phyloP scores from a whole-genome alignment of 2,329 filamentous ascomycete species.

The Byssoonygena ceratinophila region DNA sequence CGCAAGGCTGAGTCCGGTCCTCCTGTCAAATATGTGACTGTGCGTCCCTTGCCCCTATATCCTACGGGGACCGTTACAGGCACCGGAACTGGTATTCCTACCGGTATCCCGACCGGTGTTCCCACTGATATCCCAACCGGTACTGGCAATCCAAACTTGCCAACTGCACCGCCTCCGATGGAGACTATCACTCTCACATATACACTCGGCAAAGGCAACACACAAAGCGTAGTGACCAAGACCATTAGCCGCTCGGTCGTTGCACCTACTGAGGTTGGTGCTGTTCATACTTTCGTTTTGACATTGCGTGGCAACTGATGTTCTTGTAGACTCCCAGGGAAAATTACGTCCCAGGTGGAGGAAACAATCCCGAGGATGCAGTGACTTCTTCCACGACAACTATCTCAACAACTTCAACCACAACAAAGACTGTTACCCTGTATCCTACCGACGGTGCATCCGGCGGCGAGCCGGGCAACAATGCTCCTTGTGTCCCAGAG shows the following conservation, averaged over 20 bases:
- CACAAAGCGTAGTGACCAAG: slow-evolving; percentile 30
- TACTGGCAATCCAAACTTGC: background rate
- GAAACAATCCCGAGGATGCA: background rate
- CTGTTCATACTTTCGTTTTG: background rate
- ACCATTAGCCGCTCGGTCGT: slow-evolving; percentile 30
- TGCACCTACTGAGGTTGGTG: slow-evolving; percentile 8
- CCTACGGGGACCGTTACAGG: background rate
- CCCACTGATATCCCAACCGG: background rate
- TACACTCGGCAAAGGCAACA: slow-evolving; percentile 30
- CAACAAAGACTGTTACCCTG: slow-evolving; percentile 23
- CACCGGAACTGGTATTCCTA: background rate
- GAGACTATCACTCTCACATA: slow-evolving; percentile 30
- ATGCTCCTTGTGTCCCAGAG: slow-evolving; percentile 18
- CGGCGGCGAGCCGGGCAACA: background rate
- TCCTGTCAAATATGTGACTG: slow-evolving; percentile 4
- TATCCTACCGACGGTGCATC: slow-evolving; percentile 3
- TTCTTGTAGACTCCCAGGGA: background rate
- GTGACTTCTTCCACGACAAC: slow-evolving; percentile 21
- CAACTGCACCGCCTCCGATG: slow-evolving; percentile 5
- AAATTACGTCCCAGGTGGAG: background rate
- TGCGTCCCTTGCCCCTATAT: slow-evolving; percentile 1
- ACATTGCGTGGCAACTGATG: background rate
- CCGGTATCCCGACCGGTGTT: background rate
- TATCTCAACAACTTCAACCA: slow-evolving; percentile 22
- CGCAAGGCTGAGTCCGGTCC: slow-evolving; percentile 4